These are phyloP conservation scores for Claviceps digitariae DNA, from an alignment of 2,329 filamentous ascomycete species.

Conservation along the genomic window DNA sequence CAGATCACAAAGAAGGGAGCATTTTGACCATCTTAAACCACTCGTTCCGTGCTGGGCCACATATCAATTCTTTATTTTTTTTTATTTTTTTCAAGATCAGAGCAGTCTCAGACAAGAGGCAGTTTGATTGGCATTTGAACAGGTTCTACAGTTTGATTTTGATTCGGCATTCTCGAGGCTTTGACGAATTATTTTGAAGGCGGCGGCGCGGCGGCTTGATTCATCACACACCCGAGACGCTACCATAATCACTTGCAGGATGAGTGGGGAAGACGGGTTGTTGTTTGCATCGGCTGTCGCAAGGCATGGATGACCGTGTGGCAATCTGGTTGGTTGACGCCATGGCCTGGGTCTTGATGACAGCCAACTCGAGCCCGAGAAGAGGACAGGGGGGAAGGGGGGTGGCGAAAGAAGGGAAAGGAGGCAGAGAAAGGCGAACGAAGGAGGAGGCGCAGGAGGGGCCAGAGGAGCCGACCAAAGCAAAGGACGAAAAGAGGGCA, in stretches of 20 bases:
- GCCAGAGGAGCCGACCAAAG: not conserved
- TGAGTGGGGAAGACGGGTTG: slow-evolving; percentile 1
- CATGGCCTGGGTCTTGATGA: not conserved
- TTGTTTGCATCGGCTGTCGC: slow-evolving; percentile 2
- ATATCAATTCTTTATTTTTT: not conserved
- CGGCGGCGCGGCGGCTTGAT: not conserved
- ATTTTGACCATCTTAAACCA: not conserved
- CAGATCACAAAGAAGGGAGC: not conserved
- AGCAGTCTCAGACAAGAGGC: not conserved
- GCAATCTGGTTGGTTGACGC: not conserved
- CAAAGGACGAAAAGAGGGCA: not conserved
- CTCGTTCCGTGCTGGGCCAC: not conserved
- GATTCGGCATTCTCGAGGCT: not conserved
- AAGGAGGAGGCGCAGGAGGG: not conserved
- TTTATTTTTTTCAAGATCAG: not conserved
- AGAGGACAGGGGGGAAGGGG: not conserved
- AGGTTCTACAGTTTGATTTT: not conserved
- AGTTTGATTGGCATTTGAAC: not conserved
- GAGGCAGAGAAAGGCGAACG: not conserved
- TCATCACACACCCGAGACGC: not conserved
- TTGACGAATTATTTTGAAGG: not conserved
- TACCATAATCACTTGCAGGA: slow-evolving; percentile 4
- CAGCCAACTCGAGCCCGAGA: not conserved
- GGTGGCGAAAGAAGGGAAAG: not conserved
- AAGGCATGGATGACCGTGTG: not conserved